Conservation (phyloP, 129 eudicot genomes). For the Cynara cardunculus region DNA sequence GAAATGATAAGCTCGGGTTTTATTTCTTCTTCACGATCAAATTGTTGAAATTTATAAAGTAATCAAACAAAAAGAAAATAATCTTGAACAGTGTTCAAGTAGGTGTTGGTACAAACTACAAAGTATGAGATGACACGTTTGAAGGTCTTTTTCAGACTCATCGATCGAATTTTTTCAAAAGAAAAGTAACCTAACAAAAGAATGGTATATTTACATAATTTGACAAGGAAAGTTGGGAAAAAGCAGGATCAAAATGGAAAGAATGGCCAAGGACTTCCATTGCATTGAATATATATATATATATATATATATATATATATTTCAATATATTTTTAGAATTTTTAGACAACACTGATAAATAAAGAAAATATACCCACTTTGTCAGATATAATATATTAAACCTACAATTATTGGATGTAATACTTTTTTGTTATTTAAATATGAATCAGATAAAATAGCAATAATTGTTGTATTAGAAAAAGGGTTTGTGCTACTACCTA, state of each 20-base stretch:
- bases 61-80: slow-evolving; percentile 16
- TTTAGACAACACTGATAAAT: background rate
- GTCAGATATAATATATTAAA: background rate
- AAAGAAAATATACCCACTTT: background rate
- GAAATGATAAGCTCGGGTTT: background rate
- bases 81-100: slow-evolving; percentile 29
- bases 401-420: background rate
- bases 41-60: slow-evolving; percentile 17
- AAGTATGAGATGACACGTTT: slow-evolving; percentile 20
- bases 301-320: background rate
- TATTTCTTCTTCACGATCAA: background rate
- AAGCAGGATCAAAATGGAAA: slow-evolving; percentile 22
- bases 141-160: slow-evolving; percentile 12
- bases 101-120: slow-evolving; percentile 20
- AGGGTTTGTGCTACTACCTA: background rate
- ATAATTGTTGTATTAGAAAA: background rate
- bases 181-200: slow-evolving; percentile 33
- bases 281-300: background rate
- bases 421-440: background rate
- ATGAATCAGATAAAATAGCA: background rate
- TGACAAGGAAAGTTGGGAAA: slow-evolving; percentile 25
- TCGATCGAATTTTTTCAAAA: background rate
- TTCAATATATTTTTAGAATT: background rate
- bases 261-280: slow-evolving; percentile 14
- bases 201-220: slow-evolving; percentile 14